These are phyloP conservation scores for Arthromyces matolae DNA, from an alignment of 768 basidiomycete species.

Conservation along the genomic window DNA sequence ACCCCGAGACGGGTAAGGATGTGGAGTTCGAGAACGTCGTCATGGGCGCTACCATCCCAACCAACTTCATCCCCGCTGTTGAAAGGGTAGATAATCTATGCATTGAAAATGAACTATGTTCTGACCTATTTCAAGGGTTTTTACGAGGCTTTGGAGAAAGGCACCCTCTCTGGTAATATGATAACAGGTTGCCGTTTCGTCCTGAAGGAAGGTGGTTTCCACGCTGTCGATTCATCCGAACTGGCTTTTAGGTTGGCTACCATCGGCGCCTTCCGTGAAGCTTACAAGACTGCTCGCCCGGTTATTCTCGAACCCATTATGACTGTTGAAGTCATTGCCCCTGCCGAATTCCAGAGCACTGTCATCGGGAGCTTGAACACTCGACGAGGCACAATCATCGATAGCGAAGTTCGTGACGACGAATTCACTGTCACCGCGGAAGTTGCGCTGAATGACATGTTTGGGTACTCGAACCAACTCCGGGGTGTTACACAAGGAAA, in stretches of 20 bases:
- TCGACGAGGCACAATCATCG: conserved; percentile 89
- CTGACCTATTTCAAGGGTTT: conserved; percentile 62
- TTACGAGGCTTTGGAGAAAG: conserved; percentile 90
- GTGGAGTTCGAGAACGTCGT: conserved; percentile 81
- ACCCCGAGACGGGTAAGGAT: conserved; percentile 76
- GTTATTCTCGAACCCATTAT: conserved; percentile 97
- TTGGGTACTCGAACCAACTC: conserved; percentile 91
- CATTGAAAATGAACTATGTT: too few relatives aligned
- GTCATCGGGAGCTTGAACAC: conserved; percentile 95
- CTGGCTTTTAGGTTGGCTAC: conserved; percentile 90
- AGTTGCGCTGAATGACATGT: conserved; percentile 97
- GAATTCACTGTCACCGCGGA: conserved; percentile 92
- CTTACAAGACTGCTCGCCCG: conserved; percentile 70
- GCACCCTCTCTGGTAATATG: conserved; percentile 81
- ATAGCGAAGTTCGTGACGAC: conserved; percentile 95
- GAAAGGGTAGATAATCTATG: conserved; percentile 82
- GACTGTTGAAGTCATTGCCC: conserved; percentile 96
- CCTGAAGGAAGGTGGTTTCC: conserved; percentile 87
- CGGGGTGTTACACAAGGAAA: conserved; percentile 96
- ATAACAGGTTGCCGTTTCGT: conserved; percentile 85
- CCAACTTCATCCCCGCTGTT: conserved; percentile 88
- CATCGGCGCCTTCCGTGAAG: conserved; percentile 90
- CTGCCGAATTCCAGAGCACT: conserved; percentile 89
- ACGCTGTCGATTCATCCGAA: conserved; percentile 95
- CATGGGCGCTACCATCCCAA: conserved; percentile 90